phyloP scores from a whole-genome alignment of 2,329 filamentous ascomycete genomes.

The Aspergillus ibericus region DNA sequence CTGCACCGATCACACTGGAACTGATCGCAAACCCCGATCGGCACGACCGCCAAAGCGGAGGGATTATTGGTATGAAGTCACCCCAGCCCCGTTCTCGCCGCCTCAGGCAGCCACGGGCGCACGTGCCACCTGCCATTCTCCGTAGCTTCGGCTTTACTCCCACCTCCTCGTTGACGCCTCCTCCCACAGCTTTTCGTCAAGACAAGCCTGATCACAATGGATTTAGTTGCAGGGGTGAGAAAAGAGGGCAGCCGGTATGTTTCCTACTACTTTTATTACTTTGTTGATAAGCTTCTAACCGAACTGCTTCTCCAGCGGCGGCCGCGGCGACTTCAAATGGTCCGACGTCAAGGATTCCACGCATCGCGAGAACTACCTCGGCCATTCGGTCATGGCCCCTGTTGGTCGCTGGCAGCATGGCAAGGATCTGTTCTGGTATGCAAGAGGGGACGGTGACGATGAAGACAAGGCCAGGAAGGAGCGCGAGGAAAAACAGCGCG shows the following conservation, averaged over 20 bases:
- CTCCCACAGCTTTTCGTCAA: constrained; percentile 5
- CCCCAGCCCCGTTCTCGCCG: constrained; percentile 3
- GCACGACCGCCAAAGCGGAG: background rate
- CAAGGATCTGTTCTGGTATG: constrained; percentile 66
- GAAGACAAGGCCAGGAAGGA: constrained; percentile 54
- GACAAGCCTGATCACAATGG: constrained; percentile 59
- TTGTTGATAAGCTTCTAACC: background rate
- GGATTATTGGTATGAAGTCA: constrained; percentile 19
- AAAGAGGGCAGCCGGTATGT: constrained; percentile 76
- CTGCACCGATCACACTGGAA: background rate
- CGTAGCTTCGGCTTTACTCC: background rate
- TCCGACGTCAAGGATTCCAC: constrained; percentile 83
- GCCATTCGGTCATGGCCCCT: constrained; percentile 87
- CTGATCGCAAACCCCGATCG: background rate
- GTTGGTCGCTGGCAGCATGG: constrained; percentile 90
- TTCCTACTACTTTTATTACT: background rate
- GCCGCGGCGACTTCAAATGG: constrained; percentile 91
- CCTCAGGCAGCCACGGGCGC: constrained; percentile 18
- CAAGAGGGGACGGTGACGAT: constrained; percentile 56
- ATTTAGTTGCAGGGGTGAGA: constrained; percentile 86
- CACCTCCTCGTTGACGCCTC: background rate
- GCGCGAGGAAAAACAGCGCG: constrained; percentile 71
- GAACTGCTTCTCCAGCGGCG: constrained; percentile 59
- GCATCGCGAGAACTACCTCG: constrained; percentile 88
- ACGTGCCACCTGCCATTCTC: constrained; percentile 21